Evolutionary conservation across 345 rosid genomes (phyloP).

Genomic region (Kandelia obovata): DNA sequence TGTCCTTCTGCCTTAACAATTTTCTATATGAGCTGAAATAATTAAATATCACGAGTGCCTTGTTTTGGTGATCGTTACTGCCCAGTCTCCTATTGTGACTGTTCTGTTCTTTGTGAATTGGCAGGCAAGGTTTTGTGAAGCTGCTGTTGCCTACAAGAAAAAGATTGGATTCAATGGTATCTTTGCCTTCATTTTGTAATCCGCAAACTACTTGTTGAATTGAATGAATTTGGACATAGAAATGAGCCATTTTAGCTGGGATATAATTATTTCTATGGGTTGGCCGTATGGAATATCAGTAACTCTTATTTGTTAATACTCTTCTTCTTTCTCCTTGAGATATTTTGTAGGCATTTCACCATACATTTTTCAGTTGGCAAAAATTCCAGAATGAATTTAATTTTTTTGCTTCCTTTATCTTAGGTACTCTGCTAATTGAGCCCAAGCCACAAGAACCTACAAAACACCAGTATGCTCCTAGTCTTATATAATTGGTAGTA

Average conservation of each 20-base stretch:
- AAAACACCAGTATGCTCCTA: slow-evolving; percentile 63
- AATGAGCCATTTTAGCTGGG: background rate
- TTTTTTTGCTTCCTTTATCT: background rate
- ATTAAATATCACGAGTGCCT: background rate
- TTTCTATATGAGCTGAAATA: background rate
- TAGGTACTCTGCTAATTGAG: slow-evolving; percentile 84
- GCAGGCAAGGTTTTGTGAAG: slow-evolving; percentile 80
- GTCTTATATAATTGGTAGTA: background rate
- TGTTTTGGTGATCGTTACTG: background rate
- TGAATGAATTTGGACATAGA: background rate
- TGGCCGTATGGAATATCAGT: background rate
- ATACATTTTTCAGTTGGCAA: too few species aligned
- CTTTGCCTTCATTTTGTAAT: slow-evolving; percentile 4
- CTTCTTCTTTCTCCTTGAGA: background rate
- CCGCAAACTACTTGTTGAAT: background rate
- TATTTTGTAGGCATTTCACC: too few species aligned
- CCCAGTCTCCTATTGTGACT: background rate
- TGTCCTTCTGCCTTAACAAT: background rate
- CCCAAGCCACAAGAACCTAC: slow-evolving; percentile 99
- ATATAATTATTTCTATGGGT: background rate
- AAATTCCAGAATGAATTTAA: background rate
- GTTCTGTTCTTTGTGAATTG: background rate
- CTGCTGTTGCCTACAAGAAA: slow-evolving; percentile 87
- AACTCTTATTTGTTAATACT: background rate
- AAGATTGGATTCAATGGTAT: slow-evolving; percentile 93